phyloP scores from a whole-genome alignment of 2,329 filamentous ascomycete genomes.

The Tolypocladium nubicola region DNA sequence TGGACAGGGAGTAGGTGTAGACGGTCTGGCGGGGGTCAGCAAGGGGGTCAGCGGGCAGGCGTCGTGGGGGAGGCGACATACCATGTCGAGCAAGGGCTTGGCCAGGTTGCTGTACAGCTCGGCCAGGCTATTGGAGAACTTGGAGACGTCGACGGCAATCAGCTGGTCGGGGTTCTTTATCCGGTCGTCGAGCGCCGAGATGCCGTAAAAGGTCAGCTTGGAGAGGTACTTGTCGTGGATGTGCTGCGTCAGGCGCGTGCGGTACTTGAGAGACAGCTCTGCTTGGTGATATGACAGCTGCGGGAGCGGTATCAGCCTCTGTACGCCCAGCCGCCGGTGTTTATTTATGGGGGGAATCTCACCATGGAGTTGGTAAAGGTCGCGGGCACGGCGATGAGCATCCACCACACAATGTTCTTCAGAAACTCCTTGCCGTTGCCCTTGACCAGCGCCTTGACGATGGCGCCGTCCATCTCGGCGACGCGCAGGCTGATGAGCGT shows the following conservation, averaged over 20 bases:
- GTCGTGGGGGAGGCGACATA: conserved; percentile 22
- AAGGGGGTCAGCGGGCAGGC: neutral
- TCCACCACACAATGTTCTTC: conserved; percentile 90
- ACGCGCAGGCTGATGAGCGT: conserved; percentile 94
- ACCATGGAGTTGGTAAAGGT: conserved; percentile 99
- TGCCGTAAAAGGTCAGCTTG: conserved; percentile 96
- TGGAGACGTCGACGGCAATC: conserved; percentile 91
- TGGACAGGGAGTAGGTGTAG: conserved; percentile 88
- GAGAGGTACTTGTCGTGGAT: conserved; percentile 94
- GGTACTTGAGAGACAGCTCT: conserved; percentile 84
- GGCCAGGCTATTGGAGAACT: conserved; percentile 89
- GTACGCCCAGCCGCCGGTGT: neutral
- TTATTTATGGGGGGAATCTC: conserved; percentile 14
- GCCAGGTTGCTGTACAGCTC: conserved; percentile 95
- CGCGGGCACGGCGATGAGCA: conserved; percentile 89
- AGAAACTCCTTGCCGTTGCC: conserved; percentile 87
- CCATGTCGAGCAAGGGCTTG: conserved; percentile 89
- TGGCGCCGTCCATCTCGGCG: conserved; percentile 84
- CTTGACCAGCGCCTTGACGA: conserved; percentile 86
- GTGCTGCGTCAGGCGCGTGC: conserved; percentile 83
- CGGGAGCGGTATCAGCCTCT: neutral
- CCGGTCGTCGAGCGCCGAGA: conserved; percentile 88
- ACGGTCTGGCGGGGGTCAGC: conserved; percentile 47
- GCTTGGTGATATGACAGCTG: conserved; percentile 95
- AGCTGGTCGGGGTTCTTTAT: conserved; percentile 98